Conservation (phyloP, 345 rosid genomes). For the Aethionema arabicum region DNA sequence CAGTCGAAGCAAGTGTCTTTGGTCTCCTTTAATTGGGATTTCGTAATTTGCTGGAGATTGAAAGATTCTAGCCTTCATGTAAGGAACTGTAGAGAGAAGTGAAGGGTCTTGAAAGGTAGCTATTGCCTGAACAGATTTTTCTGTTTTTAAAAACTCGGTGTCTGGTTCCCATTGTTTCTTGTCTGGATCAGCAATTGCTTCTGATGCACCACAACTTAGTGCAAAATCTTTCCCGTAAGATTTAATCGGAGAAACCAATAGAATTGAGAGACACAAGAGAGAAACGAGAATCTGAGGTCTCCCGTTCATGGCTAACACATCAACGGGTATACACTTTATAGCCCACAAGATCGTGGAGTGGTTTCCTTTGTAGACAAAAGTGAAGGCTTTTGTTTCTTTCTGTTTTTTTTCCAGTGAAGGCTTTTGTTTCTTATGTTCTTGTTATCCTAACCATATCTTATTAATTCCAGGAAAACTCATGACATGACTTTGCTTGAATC, state of each 20-base stretch:
- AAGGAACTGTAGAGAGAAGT: constrained; percentile 58
- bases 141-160: constrained; percentile 42
- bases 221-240: constrained; percentile 30
- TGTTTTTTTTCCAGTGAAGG: background rate
- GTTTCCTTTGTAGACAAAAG: background rate
- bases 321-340: background rate
- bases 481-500: constrained; percentile 22
- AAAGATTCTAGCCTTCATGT: constrained; percentile 74
- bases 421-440: background rate
- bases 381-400: background rate
- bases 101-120: constrained; percentile 72
- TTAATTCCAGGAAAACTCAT: constrained; percentile 6
- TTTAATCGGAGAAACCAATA: constrained; percentile 29
- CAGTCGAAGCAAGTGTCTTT: constrained; percentile 51
- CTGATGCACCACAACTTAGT: constrained; percentile 55
- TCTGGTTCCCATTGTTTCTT: constrained; percentile 67
- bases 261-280: constrained; percentile 30
- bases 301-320: constrained; percentile 41
- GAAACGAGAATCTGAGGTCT: constrained; percentile 28
- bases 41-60: constrained; percentile 49
- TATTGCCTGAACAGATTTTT: constrained; percentile 36
- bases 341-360: background rate
- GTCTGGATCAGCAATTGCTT: constrained; percentile 50
- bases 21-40: constrained; percentile 42
- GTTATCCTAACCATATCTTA: constrained; percentile 11